Evolutionary conservation across 345 rosid species (phyloP).

Genomic region (Populus pruinosa): DNA sequence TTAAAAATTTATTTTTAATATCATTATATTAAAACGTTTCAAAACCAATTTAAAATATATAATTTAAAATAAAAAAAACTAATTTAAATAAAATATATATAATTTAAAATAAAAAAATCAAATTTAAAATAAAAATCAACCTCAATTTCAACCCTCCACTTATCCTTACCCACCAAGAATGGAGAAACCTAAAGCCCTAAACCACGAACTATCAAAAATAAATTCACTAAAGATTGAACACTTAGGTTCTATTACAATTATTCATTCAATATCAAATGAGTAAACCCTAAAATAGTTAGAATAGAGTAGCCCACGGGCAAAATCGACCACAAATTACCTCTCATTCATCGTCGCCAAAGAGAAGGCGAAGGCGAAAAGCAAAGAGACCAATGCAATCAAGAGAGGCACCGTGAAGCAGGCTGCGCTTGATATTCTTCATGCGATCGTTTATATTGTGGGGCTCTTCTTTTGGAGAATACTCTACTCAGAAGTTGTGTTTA

Average conservation of each 20-base stretch:
- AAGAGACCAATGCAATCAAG: constrained; percentile 67
- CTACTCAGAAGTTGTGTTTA: no score
- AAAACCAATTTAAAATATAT: no score
- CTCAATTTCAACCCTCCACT: no score
- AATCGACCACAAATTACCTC: not conserved
- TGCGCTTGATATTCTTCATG: constrained; percentile 51
- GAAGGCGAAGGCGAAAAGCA: constrained; percentile 69
- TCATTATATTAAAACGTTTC: no score
- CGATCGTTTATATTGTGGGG: constrained; percentile 48
- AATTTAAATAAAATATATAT: no score
- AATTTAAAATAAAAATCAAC: no score
- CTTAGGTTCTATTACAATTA: not conserved
- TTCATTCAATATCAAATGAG: not conserved
- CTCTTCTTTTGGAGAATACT: constrained; percentile 53
- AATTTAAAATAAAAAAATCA: no score
- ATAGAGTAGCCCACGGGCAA: not conserved
- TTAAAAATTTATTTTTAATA: no score
- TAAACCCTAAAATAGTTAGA: not conserved
- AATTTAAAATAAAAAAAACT: no score
- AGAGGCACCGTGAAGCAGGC: constrained; percentile 70
- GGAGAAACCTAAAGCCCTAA: not conserved
- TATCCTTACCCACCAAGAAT: not conserved
- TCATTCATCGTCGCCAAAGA: constrained; percentile 49
- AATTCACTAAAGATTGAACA: not conserved
- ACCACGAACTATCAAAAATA: not conserved